These are phyloP conservation scores for Arabis alpina DNA, from an alignment of 345 rosid species.

Conservation along the genomic window DNA sequence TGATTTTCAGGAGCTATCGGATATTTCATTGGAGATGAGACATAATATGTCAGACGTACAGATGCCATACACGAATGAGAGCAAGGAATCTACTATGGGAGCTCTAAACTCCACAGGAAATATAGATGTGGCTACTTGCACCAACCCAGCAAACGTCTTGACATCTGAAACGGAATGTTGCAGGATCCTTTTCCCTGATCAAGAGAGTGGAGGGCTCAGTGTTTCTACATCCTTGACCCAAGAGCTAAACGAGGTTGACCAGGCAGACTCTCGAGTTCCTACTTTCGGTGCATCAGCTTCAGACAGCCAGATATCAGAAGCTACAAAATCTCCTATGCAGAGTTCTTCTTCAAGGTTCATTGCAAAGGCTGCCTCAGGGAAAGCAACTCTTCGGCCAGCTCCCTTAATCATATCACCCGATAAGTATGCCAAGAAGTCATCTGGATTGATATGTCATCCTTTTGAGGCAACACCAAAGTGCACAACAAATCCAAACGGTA, in stretches of 20 bases:
- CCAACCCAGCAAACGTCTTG: conserved; percentile 52
- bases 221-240: conserved; percentile 50
- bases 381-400: conserved; percentile 52
- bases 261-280: conserved; percentile 48
- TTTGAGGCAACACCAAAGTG: conserved; percentile 56
- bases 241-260: conserved; percentile 45
- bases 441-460: conserved; percentile 51
- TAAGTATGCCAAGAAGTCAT: conserved; percentile 50
- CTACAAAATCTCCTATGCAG: conserved; percentile 48
- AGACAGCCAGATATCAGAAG: conserved; percentile 53
- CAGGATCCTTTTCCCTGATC: conserved; percentile 74
- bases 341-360: conserved; percentile 52
- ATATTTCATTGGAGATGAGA: conserved; percentile 57
- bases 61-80: conserved; percentile 48
- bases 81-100: conserved; percentile 47
- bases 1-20: conserved; percentile 52
- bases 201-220: conserved; percentile 52
- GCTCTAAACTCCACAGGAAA: conserved; percentile 51
- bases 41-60: conserved; percentile 55
- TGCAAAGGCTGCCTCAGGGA: conserved; percentile 50
- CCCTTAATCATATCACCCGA: conserved; percentile 52
- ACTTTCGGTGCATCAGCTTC: conserved; percentile 48
- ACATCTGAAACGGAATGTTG: conserved; percentile 88
- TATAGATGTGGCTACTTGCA: conserved; percentile 44
- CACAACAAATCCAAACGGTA: conserved; percentile 45